These are phyloP conservation scores for Corymbia maculata DNA, from an alignment of 345 rosid species.

Conservation along the genomic window DNA sequence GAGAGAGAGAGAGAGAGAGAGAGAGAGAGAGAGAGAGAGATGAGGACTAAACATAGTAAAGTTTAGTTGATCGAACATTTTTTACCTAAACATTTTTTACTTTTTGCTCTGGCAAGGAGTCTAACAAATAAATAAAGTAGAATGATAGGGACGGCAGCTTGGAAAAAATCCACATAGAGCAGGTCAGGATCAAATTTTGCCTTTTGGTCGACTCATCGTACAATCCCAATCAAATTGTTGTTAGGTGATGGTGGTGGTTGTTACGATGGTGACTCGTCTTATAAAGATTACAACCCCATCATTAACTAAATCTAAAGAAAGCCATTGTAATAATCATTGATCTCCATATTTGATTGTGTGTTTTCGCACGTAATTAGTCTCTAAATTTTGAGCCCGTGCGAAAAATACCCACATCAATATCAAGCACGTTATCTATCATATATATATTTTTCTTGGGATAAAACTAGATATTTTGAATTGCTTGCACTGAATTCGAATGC, in stretches of 20 bases:
- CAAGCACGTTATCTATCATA: background rate
- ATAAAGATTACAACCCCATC: background rate
- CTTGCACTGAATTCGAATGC: accelerated
- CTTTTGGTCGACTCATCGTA: no score
- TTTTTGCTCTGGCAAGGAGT: background rate
- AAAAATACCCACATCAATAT: background rate
- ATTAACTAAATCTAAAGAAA: background rate
- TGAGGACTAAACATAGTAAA: background rate
- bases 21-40: no score
- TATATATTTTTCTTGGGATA: background rate
- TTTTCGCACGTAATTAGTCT: background rate
- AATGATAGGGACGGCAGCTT: background rate
- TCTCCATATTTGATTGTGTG: background rate
- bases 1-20: no score
- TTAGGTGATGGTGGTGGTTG: background rate
- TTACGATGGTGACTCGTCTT: background rate
- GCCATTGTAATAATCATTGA: background rate
- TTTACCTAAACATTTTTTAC: background rate
- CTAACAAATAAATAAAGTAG: background rate
- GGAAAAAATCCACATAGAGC: background rate
- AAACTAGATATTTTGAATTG: accelerated
- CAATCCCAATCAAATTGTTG: background rate
- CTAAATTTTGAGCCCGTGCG: background rate
- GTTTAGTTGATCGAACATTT: background rate
- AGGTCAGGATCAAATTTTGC: no score